Evolutionary conservation across 169 alveolate species (phyloP), one percentile per base, ranked within the genome.

Genomic region (Eimeria necatrix): DNA sequence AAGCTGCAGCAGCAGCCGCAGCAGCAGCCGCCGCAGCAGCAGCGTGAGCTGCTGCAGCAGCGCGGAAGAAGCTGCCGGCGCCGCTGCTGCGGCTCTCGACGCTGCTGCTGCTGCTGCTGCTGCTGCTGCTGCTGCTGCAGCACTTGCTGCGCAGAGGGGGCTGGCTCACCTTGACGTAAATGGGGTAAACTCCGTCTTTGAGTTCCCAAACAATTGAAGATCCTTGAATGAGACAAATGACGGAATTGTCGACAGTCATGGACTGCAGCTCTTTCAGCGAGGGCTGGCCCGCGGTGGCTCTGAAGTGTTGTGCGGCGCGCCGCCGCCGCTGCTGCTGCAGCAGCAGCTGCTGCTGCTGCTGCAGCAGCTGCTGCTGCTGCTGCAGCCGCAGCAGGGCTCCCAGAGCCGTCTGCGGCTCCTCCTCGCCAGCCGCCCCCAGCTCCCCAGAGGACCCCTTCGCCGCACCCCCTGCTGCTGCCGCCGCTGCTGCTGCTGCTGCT

Each of bases 151-250:
- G 2, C 41, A 10, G 90, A 9, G 89, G 24, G n/a, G 74, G 18
- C 48, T 52, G 53, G 26, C 95, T 48, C 84, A 93, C 95, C 89
- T 96, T 93, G n/a, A 88, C 61, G 61, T 97, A 97, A 18, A 96
- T 96, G 64, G 98, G 98, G 93, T 97, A 96, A 60, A 96, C 96
- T 6, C 93, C 94, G 86, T 86, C 91, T 90, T 96, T 93, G 20
- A 84, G 88, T 26, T 84, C 91, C 96, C 96, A 93, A n/a, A 86
- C 91, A 53, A 93, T 86, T 22, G 94, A 53, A 20, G 94, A 64
- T 12, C 96, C 96, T 41, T 60, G 76, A 1, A 51, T 41, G 76
- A 93, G 46, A 52, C 96, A 93, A 74, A 41, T 83, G 24, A 93
- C 92, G 14, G 96, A 73, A 61, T 87, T 60, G 88, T 73, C 78